Evolutionary conservation across 202 grass and related monocot genomes (phyloP), one percentile per base, ranked within the genome.

Genomic region (Carex sylvatica): DNA sequence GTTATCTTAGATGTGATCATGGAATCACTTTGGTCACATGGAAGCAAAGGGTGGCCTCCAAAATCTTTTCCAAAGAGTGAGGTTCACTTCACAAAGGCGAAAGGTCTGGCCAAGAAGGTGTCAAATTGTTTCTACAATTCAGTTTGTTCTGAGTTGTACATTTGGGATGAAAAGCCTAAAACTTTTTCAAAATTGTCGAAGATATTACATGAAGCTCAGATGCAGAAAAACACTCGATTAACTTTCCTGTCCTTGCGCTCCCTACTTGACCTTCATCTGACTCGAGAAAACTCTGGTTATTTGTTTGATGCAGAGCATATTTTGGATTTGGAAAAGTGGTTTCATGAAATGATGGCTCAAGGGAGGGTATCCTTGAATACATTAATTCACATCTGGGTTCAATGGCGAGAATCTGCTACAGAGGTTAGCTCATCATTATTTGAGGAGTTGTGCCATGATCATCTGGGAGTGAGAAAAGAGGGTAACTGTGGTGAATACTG

Each of bases 21-120:
- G 4, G 61, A 63, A 65, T 92, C 94, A 38, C 83, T 97, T 26
- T 97, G 92, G 94, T 60, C 60, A 19, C 3, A 75, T 33, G 84
- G 85, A 46, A 88, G 16, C 82, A 85, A 83, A 83, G 94, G 92
- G 5, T 97, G 92, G 92, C 94, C 90, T 63, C 85, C 81, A 44
- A 88, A 92, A 84, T 58, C 35, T n/a, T 94, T 89, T 77, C 28
- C 72, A 36, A 72, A 84, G 28, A 92, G 92, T 51, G 90, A 92
- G 62, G 22, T 18, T 6, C 83, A 86, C 40, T 83, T 94, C 40
- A 61, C 4, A 14, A 89, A 87, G 84, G 92, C 84, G 0, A 92
- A 87, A 89, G 46, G 82, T 56, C 76, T 97, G 61, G 88, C 90
- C 0, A 69, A 66, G 42, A 67, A 77, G 61, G 88, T 84, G 4